These are phyloP conservation scores for Bombardia bombarda DNA, from an alignment of 495 filamentous ascomycete genomes.

Conservation along the genomic window DNA sequence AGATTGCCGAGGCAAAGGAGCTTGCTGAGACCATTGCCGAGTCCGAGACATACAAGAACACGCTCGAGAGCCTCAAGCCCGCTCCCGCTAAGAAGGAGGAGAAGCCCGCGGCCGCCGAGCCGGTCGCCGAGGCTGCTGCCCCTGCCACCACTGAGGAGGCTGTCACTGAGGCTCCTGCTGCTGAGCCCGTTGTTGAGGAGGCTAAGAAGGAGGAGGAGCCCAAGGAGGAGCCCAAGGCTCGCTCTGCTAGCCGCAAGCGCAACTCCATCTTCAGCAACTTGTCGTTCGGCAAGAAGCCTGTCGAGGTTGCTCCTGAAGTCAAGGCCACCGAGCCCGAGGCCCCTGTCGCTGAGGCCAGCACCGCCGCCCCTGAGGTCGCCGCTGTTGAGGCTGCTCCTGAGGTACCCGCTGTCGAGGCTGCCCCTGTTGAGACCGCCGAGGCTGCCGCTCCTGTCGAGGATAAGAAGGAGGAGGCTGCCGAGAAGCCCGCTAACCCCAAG, in stretches of 20 bases:
- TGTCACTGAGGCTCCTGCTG: constrained; percentile 37
- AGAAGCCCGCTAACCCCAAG: constrained; percentile 29
- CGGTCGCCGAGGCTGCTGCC: constrained; percentile 31
- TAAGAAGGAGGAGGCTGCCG: constrained; percentile 24
- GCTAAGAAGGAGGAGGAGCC: constrained; percentile 32
- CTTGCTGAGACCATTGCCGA: constrained; percentile 57
- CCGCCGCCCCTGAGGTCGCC: constrained; percentile 25
- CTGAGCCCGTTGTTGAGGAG: constrained; percentile 23
- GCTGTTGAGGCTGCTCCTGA: constrained; percentile 24
- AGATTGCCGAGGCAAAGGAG: constrained; percentile 70
- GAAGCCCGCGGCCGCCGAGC: constrained; percentile 28
- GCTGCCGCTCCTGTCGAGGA: constrained; percentile 25
- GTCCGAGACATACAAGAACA: constrained; percentile 72
- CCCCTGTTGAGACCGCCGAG: constrained; percentile 19
- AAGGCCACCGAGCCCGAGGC: constrained; percentile 31
- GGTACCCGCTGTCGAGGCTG: constrained; percentile 19
- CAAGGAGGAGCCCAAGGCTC: constrained; percentile 46
- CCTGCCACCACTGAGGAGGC: constrained; percentile 39
- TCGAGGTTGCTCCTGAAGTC: constrained; percentile 38
- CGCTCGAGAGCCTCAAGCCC: constrained; percentile 64
- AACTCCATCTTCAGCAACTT: constrained; percentile 65
- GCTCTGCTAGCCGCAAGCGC: constrained; percentile 84
- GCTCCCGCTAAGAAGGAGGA: constrained; percentile 39
- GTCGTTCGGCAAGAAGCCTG: constrained; percentile 49
- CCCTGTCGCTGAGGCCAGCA: constrained; percentile 17